Percentiles rank a stretch among this genome's conserved stretches.
Evolutionary conservation across 306 rosid genomes (phyloP).

Genomic region (Prunus mira): DNA sequence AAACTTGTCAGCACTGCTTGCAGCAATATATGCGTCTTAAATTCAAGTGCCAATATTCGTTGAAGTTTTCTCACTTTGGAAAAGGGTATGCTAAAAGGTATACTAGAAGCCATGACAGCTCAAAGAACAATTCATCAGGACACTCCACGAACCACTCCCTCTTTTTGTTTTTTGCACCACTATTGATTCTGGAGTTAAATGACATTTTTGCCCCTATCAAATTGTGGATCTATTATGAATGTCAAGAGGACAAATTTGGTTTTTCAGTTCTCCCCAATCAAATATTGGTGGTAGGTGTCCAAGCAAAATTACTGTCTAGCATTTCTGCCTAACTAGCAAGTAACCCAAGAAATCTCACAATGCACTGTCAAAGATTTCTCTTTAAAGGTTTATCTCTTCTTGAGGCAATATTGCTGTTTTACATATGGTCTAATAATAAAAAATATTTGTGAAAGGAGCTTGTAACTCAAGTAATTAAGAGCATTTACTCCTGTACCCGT

Average conservation of each 20-base stretch:
- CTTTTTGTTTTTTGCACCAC: background rate
- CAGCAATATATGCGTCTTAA: background rate
- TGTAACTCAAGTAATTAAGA: too few relatives aligned
- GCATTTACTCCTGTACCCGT: fast-evolving
- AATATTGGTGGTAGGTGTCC: background rate
- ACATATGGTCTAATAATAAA: background rate
- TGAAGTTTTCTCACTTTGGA: background rate
- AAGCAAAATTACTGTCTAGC: background rate
- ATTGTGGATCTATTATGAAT: background rate
- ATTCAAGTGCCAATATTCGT: conserved; percentile 3
- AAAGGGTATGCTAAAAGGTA: background rate
- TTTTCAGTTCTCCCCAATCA: background rate
- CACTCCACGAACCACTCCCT: conserved; percentile 13
- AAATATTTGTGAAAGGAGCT: too few relatives aligned
- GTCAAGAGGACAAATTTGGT: background rate
- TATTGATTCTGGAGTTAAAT: background rate
- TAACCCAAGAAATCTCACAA: background rate
- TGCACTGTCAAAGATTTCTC: background rate
- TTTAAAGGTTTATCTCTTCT: background rate
- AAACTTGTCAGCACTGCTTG: background rate
- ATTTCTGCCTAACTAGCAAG: background rate
- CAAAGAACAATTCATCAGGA: background rate
- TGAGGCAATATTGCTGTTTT: background rate
- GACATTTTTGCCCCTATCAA: background rate
- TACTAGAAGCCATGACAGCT: conserved; percentile 4